Evolutionary conservation across 1,139 yeast species (phyloP), one percentile per base, ranked within the genome.

Genomic region (Hyphopichia pseudoburtonii): DNA sequence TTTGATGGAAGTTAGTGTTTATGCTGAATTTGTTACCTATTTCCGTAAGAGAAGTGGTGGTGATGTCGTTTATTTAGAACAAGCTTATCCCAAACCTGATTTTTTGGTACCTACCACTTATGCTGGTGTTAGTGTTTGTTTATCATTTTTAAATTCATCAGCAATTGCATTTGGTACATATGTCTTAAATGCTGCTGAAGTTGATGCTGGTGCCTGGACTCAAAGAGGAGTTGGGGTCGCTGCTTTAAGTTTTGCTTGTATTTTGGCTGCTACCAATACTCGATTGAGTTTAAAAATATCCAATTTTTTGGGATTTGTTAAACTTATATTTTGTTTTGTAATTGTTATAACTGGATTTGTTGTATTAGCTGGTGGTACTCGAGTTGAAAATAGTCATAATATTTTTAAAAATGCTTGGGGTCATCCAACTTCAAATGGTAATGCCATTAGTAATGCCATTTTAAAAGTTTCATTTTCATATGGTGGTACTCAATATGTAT

Each of bases 101-200:
- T 68, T 60, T 42, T 48, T 69, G 49, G 57, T 70, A 27, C 70
- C 76, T 27, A 65, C 67, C 3, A 52, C 64, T 15, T 70, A 61
- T 46, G 75, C 76, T 3, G 76, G 74, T 5, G 61, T 63, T 8
- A 56, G 57, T 14, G 68, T 70, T 26, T 47, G 65, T 14, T 54
- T 70, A 28, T 67, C 73, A 3, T 70, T 63, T 42, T 46, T 64
- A 16, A 67, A 67, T 5, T 56, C 68, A 11, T 64, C 71, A 9
- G 73, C 74, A 4, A 56, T 64, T 27, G 74, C 75, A 0, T 68
- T 69, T 48, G 72, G 71, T 21, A 52, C 55, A 16, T 70, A 70
- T 40, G 54, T 68, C 26, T 52, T 65, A 34, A 52, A 52, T 34
- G 75, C 76, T 26, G 68, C 71, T 5, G 64, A 54, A 5, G 51